Evolutionary conservation across 371 early-diverging fungal genomes (phyloP), one percentile per base, ranked within the genome.

Genomic region (Parasitella parasitica): DNA sequence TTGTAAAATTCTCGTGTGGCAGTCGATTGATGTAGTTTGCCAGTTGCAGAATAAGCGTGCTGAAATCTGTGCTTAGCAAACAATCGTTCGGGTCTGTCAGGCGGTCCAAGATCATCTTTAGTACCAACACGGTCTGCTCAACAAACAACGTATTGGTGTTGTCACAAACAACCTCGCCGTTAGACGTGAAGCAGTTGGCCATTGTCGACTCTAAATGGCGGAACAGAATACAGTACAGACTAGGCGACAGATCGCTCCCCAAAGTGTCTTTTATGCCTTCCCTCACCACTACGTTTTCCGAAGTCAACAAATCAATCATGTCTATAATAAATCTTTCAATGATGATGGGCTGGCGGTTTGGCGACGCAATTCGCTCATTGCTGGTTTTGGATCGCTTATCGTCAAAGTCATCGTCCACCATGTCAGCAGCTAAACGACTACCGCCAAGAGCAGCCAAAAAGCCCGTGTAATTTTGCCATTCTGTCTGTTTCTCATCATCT

Each of bases 201-300:
- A 91, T 87, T 51, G 85, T 82, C 13, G 62, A 71, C 52, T 91
- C 87, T 59, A 92, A 72, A 54, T 92, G 89, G 20, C 81, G 80
- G 55, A 95, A 89, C 24, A 96, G 81, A 55, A 89, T 85, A 59
- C 86, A 84, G 67, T 92, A 93, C 20, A 94, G 72, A 6, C 85
- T 81, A 8, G 89, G 85, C 53, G 86, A 87, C 15, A 95, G 77
- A 63, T 95, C 95, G 35, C 83, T 75, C 34, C 94, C 94, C 26
- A 95, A 77, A 1, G 91, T 87, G 54, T 95, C 94, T 61, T 91
- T 91, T 28, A 89, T 92, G n/a, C 82, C 85, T 76, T 96, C 95
- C n/a, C 95, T 85, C 34, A 94, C 82, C 59, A 90, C 79, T 6
- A 88, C 87, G 54, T 91, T 90, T 52, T 95, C 94, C 4, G 86